These are phyloP conservation scores for Verticillium dahliae DNA, from an alignment of 2,329 filamentous ascomycete genomes.

Conservation along the genomic window DNA sequence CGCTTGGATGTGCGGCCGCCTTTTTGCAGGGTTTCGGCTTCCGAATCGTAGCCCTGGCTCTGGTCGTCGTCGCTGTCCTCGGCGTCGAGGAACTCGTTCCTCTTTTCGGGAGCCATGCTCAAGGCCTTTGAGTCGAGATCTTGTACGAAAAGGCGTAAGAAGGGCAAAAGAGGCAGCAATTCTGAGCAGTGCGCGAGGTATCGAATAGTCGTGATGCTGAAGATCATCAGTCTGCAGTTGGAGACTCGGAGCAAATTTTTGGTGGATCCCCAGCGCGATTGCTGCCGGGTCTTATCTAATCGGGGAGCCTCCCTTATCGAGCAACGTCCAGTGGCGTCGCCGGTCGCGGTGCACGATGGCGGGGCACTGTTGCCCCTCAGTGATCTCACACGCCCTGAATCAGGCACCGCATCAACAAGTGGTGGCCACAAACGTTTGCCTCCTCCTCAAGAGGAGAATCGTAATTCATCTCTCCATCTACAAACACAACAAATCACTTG, in stretches of 20 bases:
- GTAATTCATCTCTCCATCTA: neutral
- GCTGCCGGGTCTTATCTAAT: constrained; percentile 5
- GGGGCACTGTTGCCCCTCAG: constrained; percentile 8
- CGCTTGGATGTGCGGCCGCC: constrained; percentile 57
- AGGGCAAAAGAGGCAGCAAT: neutral
- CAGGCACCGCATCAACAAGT: neutral
- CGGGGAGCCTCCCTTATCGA: neutral
- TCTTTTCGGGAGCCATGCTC: constrained; percentile 60
- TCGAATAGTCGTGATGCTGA: neutral
- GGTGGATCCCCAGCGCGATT: constrained; percentile 2
- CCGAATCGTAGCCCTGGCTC: constrained; percentile 58
- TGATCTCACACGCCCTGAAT: constrained; percentile 10
- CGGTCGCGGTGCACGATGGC: neutral
- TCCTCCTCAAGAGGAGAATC: neutral
- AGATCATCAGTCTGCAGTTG: neutral
- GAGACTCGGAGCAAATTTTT: constrained; percentile 5
- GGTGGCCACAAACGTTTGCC: constrained; percentile 1
- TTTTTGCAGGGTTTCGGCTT: constrained; percentile 59
- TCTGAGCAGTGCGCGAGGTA: neutral
- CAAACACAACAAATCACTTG: neutral
- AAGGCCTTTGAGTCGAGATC: neutral
- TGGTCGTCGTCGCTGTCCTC: constrained; percentile 54
- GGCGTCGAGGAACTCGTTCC: constrained; percentile 64
- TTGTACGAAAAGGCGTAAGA: neutral
- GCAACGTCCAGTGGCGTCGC: neutral